Conservation (phyloP, 441 rosid genomes). For the Breynia disticha region DNA sequence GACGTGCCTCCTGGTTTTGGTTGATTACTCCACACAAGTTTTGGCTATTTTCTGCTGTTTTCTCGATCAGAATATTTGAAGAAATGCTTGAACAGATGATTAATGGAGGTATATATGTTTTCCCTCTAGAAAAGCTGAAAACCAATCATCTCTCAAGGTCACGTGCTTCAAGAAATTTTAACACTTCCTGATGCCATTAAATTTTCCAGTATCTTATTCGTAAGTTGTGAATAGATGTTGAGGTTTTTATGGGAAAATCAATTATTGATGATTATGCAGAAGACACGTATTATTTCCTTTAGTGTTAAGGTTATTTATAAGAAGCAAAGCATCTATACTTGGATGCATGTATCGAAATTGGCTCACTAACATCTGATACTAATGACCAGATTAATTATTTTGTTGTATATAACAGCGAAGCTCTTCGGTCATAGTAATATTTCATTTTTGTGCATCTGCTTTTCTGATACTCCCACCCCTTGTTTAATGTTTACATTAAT, state of each 20-base stretch:
- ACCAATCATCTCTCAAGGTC: constrained; percentile 3
- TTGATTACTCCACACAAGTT: constrained; percentile 20
- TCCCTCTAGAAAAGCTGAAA: constrained; percentile 5
- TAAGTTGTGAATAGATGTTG: constrained; percentile 4
- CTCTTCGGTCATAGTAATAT: too few species aligned
- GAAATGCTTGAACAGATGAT: constrained; percentile 4
- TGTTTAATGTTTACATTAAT: too few species aligned
- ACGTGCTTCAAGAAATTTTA: constrained; percentile 12
- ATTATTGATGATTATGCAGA: too few species aligned
- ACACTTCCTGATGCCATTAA: not conserved
- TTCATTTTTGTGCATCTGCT: too few species aligned
- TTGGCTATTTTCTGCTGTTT: not conserved
- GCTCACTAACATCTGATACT: too few species aligned
- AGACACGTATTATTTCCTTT: not conserved
- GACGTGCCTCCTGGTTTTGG: constrained; percentile 94
- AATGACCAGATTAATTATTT: too few species aligned
- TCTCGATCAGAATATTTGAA: constrained; percentile 4
- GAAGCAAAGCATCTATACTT: too few species aligned
- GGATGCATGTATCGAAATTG: too few species aligned
- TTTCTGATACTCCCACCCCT: too few species aligned
- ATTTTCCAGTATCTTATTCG: constrained; percentile 7
- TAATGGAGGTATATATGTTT: constrained; percentile 6
- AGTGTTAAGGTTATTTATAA: too few species aligned
- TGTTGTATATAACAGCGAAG: too few species aligned
- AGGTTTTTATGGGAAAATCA: constrained; percentile 8